Conservation (phyloP, 305 asterid species). For the Fraxinus angustifolia region DNA sequence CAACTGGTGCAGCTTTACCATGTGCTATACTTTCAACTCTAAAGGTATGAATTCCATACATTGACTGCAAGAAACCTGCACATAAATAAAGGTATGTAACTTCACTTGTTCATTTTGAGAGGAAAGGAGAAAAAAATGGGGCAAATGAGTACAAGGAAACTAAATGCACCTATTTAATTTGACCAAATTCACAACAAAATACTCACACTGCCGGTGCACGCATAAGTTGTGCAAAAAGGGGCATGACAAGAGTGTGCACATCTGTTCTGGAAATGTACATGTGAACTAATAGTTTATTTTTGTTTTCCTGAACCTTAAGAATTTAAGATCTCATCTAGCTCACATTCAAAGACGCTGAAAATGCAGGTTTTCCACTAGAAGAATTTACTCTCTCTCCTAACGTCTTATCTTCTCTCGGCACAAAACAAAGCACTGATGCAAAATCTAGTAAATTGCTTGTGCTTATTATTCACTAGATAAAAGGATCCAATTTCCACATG, state of each 20-base stretch:
- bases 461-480: not conserved
- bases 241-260: not conserved
- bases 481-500: not conserved
- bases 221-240: not conserved
- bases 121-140: not conserved
- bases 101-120: not conserved
- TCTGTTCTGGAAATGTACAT: not conserved
- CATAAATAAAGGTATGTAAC: not conserved
- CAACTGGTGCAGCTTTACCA: constrained; percentile 68
- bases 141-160: constrained; percentile 13
- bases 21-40: constrained; percentile 61
- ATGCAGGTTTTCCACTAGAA: not conserved
- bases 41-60: constrained; percentile 58
- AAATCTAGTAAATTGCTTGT: not conserved
- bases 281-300: not conserved
- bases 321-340: not conserved
- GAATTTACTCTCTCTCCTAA: not conserved
- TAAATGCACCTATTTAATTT: not conserved
- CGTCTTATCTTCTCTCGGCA: not conserved
- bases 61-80: constrained; percentile 66
- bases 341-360: not conserved
- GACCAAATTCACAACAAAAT: not conserved
- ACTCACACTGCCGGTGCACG: not conserved
- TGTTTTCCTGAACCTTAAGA: not conserved
- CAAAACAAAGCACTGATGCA: not conserved